Base-by-base conservation (phyloP, 306 rosid genomes). In the Pterocarpus santalinus region DNA sequence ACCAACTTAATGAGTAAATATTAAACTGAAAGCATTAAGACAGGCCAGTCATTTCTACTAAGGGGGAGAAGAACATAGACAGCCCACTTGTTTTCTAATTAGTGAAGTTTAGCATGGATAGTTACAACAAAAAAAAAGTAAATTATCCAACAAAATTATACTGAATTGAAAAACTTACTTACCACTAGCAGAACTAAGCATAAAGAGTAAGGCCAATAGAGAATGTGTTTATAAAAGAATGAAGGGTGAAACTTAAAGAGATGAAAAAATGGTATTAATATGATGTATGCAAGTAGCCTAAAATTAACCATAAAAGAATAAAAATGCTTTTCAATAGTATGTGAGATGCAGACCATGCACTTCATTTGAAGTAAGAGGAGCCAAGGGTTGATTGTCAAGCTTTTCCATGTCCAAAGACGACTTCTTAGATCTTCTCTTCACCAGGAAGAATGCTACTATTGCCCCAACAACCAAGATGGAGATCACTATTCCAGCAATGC, bases 401-500 rank as follows among this genome's bases (percentile, higher is more conserved):
- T 89, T 96, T 84, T 93, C 97, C 22, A 85, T 30, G 73, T 96
- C 97, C 0, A 82, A n/a, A 55, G 85, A 89, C 4, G 94, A 80
- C 87, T 65, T 96, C 85, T 81, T 90, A 15, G 92, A 81, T 90
- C 82, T 90, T 92, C 83, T 89, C 91, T 88, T 96, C 87, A 92
- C 62, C 66, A 96, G 57, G 71, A 93, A 89, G 86, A 90, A 92
- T 79, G 94, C 97, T 65, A 92, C 51, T 67, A 93, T 80, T 57
- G 91, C 98, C 64, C 91, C 92, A 74, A 93, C 91, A 72, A 93
- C 90, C 53, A 96, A 12, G 82, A 96, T 81, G 65, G 97, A 89
- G 88, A 96, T 88, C 78, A 93, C 88, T 80, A 96, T 92, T 85
- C 99, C 99, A 74, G 99, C 99, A 77, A 96, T 81, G 68, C 75